phyloP scores from a whole-genome alignment of 2,329 filamentous ascomycete genomes.

The Drechslera avenae region DNA sequence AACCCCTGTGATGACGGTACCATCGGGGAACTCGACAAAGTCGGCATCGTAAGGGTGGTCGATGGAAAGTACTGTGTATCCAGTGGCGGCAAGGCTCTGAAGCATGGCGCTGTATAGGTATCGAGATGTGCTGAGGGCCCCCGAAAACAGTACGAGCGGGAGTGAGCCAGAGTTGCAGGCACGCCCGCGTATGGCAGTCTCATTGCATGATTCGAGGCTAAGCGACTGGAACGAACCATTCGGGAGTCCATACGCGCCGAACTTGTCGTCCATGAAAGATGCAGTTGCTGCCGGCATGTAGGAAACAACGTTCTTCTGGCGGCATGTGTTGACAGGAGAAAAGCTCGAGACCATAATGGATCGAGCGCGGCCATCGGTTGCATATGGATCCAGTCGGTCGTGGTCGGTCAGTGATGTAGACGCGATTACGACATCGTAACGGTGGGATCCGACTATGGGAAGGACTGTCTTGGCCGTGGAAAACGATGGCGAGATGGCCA shows the following conservation, averaged over 20 bases:
- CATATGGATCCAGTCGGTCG: slow-evolving; percentile 27
- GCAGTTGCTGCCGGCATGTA: slow-evolving; percentile 37
- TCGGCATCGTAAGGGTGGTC: slow-evolving; percentile 58
- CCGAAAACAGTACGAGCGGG: slow-evolving; percentile 52
- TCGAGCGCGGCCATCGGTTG: slow-evolving; percentile 22
- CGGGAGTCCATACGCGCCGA: slow-evolving; percentile 31
- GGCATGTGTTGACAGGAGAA: slow-evolving; percentile 23
- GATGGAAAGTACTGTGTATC: slow-evolving; percentile 55
- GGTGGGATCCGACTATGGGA: slow-evolving; percentile 18
- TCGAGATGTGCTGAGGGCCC: slow-evolving; percentile 53
- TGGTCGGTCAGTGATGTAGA: slow-evolving; percentile 23
- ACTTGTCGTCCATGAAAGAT: slow-evolving; percentile 27
- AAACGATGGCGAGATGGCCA: slow-evolving; percentile 1
- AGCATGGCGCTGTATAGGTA: slow-evolving; percentile 53
- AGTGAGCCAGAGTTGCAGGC: slow-evolving; percentile 3
- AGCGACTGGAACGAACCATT: slow-evolving; percentile 31
- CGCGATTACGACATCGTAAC: slow-evolving; percentile 20
- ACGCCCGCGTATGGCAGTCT: background rate
- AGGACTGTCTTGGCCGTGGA: slow-evolving; percentile 8
- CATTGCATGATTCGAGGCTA: slow-evolving; percentile 22
- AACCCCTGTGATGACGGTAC: slow-evolving; percentile 33
- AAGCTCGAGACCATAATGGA: slow-evolving; percentile 35
- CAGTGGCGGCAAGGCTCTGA: slow-evolving; percentile 54
- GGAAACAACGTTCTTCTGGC: slow-evolving; percentile 2
- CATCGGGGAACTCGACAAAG: slow-evolving; percentile 58